Evolutionary conservation across 164 flowering plant species (phyloP), one percentile per base, ranked within the genome.

Genomic region (Warburgia ugandensis): DNA sequence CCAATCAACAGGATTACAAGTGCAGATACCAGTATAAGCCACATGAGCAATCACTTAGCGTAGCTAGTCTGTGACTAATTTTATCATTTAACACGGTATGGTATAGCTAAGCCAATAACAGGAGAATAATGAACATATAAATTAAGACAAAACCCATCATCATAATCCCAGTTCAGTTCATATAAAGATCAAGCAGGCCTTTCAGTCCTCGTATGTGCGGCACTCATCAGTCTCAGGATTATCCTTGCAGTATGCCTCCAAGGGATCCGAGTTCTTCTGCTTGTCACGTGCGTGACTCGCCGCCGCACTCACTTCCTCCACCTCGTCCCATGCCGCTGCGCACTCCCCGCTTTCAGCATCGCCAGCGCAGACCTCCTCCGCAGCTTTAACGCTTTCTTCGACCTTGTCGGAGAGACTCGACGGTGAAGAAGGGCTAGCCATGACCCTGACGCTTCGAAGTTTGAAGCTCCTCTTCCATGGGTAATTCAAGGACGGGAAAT

Each of bases 161-260:
- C n/a, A n/a, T n/a, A n/a, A n/a, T n/a, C n/a, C n/a, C n/a, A n/a
- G n/a, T n/a, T n/a, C n/a, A n/a, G n/a, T n/a, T n/a, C n/a, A n/a
- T n/a, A n/a, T n/a, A n/a, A n/a, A n/a, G n/a, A n/a, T n/a, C n/a
- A n/a, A n/a, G n/a, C n/a, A n/a, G n/a, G n/a, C n/a, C n/a, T n/a
- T n/a, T 66, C 53, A 74, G 27, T 72, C 49, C 10, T 86, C 97
- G 26, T 80, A 86, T 4, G 94, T 90, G 50, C 89, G 90, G 73
- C 97, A 86, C 82, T 90, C 95, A 5, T 69, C 83, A 1, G 83
- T 70, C 74, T 80, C 94, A 0, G 89, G 88, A 59, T 90, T 82
- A 37, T 90, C 97, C 74, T 82, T 82, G 68, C 95, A 82, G 68
- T 67, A 86, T 0, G 23, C 32, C 73, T 91, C 98, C 67, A 91